Base-by-base conservation (phyloP, 148 eudicot species). In the Chenopodium quinoa region DNA sequence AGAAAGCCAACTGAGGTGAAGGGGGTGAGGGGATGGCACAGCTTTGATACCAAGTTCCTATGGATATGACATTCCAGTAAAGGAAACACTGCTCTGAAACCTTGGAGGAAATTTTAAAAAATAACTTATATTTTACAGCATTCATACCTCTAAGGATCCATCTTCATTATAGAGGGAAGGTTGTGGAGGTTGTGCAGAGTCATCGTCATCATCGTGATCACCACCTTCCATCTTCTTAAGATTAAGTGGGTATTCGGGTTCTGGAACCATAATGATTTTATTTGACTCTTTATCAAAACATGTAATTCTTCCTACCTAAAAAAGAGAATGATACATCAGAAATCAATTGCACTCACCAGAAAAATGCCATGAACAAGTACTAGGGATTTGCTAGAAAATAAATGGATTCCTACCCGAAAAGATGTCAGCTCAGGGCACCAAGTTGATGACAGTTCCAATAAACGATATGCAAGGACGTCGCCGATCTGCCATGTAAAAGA, bases 71-170 rank as follows among this genome's bases (percentile, higher is more conserved):
- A 19, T 8, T 37, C 73, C 46, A 71, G 22, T 12, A 34, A 37
- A 37, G 47, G 37, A 66, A 70, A 70, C 23, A 32, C 12, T 10
- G 70, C 23, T 37, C 73, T n/a, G 19, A 22, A 71, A 67, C 19
- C 17, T 77, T 20, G 64, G 44, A 50, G 75, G 1, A 16, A 63
- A 23, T 31, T 62, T 27, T 27, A 31, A 31, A 4, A 37, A 8
- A 64, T 1, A 60, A 19, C 56, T 60, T 22, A 17, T 47, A 20
- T 29, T 23, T 16, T 27, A 60, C 56, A 46, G 48, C 56, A 62
- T 52, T 37, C 32, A 66, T 92, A 94, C 99, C 99, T 97, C 95
- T 81, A 97, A 83, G 46, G 97, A 90, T 84, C 98, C 98, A 87
- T 97, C 98, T 85, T 97, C 97, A 64, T 84, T 87, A 73, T 94